These are phyloP conservation scores for Purpureocillium takamizusanense DNA, from an alignment of 2,329 filamentous ascomycete species.

Conservation along the genomic window DNA sequence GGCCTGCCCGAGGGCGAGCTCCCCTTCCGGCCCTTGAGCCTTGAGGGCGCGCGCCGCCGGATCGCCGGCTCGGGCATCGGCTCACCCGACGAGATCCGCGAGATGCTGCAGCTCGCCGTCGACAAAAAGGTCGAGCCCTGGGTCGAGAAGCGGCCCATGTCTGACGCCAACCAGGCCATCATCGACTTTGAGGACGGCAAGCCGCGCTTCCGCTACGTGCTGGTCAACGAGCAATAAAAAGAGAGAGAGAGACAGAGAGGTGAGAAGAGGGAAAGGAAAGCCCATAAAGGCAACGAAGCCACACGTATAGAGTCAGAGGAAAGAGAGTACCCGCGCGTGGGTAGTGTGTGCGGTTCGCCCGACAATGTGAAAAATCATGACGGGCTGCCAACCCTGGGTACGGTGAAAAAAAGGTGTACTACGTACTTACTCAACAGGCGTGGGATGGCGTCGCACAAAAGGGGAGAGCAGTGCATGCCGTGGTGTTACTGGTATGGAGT, in stretches of 20 bases:
- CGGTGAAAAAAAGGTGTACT: no score
- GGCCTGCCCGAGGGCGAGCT: slow-evolving; percentile 27
- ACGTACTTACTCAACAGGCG: no score
- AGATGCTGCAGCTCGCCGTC: slow-evolving; percentile 49
- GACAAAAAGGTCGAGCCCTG: slow-evolving; percentile 46
- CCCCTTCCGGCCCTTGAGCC: slow-evolving; percentile 23
- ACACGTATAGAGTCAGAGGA: no score
- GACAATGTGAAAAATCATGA: no score
- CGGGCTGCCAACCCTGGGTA: no score
- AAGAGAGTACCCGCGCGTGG: no score
- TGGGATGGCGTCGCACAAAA: no score
- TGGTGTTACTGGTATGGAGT: no score
- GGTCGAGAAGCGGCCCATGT: slow-evolving; percentile 46
- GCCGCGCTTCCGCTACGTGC: slow-evolving; percentile 37
- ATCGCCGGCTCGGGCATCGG: slow-evolving; percentile 38
- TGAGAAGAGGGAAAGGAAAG: background rate
- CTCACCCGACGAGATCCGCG: slow-evolving; percentile 44
- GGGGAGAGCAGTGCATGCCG: no score
- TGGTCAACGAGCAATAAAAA: slow-evolving; percentile 21
- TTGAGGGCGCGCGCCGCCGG: slow-evolving; percentile 45
- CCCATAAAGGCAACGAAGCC: no score
- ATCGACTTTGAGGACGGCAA: slow-evolving; percentile 47
- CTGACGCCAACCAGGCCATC: slow-evolving; percentile 45
- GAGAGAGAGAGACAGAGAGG: background rate
- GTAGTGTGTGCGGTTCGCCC: no score